These are phyloP conservation scores for Elsinoe arachidis DNA, from an alignment of 2,329 filamentous ascomycete genomes.

Conservation along the genomic window DNA sequence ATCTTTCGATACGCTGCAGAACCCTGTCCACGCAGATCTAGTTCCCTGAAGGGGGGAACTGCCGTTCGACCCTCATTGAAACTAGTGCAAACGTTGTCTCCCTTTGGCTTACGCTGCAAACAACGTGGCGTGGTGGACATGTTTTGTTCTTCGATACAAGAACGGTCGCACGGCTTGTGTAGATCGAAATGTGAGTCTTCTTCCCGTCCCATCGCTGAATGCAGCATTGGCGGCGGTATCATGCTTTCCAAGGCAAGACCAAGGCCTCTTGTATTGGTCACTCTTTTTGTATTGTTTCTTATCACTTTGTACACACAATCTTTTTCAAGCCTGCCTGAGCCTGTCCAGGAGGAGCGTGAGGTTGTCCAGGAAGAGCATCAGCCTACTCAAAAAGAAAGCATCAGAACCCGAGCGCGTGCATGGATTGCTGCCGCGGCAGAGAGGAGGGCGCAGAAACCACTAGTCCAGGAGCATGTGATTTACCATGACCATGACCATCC, in stretches of 20 bases:
- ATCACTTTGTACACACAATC: background rate
- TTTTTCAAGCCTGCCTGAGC: background rate
- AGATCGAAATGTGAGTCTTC: background rate
- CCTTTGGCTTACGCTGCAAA: constrained; percentile 3
- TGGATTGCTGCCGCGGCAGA: background rate
- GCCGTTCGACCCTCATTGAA: background rate
- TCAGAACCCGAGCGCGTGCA: background rate
- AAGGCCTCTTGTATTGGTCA: background rate
- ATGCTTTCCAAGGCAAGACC: background rate
- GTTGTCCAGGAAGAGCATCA: background rate
- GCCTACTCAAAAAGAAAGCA: background rate
- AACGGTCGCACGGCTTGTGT: background rate
- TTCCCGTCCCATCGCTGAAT: background rate
- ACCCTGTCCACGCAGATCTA: background rate
- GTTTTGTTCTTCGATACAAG: background rate
- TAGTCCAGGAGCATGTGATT: background rate
- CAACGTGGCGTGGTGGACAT: background rate
- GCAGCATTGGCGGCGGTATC: background rate
- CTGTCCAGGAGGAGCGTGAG: background rate
- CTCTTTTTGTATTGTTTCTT: background rate
- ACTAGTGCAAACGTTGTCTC: background rate
- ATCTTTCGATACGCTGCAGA: too few relatives aligned
- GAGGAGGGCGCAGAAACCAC: background rate
- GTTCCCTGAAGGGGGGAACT: background rate
- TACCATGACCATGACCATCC: background rate